Conservation (phyloP, 176 grass and related monocot species). For the Musa itinerans region DNA sequence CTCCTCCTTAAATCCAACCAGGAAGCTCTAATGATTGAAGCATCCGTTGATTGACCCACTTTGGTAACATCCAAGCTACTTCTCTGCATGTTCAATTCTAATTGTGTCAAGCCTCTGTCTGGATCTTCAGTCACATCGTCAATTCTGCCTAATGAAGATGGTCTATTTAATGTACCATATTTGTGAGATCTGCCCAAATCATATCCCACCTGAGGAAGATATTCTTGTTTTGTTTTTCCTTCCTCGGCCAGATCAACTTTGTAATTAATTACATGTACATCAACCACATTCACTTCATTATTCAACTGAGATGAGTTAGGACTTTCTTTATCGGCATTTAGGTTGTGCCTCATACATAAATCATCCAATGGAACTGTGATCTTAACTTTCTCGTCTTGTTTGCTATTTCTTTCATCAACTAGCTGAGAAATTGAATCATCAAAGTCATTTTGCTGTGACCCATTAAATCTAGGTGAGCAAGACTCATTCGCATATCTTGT, state of each 20-base stretch:
- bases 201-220: slow-evolving; percentile 2
- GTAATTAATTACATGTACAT: slow-evolving; percentile 54
- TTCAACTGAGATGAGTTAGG: slow-evolving; percentile 11
- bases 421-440: slow-evolving; percentile 8
- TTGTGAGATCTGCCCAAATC: background rate
- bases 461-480: background rate
- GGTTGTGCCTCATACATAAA: slow-evolving; percentile 17
- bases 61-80: slow-evolving; percentile 13
- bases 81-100: slow-evolving; percentile 6
- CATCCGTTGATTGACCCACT: slow-evolving; percentile 23
- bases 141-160: background rate
- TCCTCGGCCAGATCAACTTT: slow-evolving; percentile 20
- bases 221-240: slow-evolving; percentile 18
- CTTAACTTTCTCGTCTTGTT: slow-evolving; percentile 22
- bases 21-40: slow-evolving; percentile 28
- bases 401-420: slow-evolving; percentile 17
- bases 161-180: slow-evolving; percentile 23
- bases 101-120: background rate
- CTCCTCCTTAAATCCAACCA: slow-evolving; percentile 33
- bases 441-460: background rate
- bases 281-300: slow-evolving; percentile 30
- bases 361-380: slow-evolving; percentile 23
- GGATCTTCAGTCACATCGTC: background rate
- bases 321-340: slow-evolving; percentile 18
- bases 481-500: slow-evolving; percentile 12